Conservation (phyloP, 306 rosid genomes). For the Castanea mollissima region DNA sequence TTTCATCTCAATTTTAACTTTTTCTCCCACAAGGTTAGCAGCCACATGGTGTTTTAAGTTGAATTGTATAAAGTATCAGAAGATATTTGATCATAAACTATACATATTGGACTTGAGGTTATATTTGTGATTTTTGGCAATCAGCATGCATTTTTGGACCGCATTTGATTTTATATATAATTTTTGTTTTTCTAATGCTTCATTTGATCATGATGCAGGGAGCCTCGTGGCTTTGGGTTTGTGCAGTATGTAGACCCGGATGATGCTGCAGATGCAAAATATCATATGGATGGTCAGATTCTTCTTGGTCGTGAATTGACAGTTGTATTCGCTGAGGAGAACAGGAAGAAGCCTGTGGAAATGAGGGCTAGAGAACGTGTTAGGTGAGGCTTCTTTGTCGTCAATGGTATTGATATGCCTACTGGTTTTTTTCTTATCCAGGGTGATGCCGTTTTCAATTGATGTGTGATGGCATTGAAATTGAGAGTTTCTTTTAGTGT, state of each 20-base stretch:
- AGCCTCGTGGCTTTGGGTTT: constrained; percentile 98
- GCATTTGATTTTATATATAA: constrained; percentile 11
- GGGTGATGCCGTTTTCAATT: neutral
- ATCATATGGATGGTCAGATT: constrained; percentile 93
- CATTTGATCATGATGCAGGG: constrained; percentile 41
- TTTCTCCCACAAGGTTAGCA: constrained; percentile 79
- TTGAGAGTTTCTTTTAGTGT: neutral
- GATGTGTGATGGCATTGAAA: neutral
- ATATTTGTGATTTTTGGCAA: constrained; percentile 16
- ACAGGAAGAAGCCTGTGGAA: constrained; percentile 92
- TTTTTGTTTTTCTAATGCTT: neutral
- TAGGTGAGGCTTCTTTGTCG: constrained; percentile 40
- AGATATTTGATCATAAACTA: constrained; percentile 1
- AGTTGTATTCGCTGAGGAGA: constrained; percentile 98
- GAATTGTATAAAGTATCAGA: constrained; percentile 37
- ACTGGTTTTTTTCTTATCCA: neutral
- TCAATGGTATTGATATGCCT: neutral
- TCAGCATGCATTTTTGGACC: constrained; percentile 12
- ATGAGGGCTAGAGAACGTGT: constrained; percentile 69
- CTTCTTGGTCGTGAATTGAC: constrained; percentile 93
- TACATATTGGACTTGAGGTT: constrained; percentile 22
- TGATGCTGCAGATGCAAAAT: constrained; percentile 94
- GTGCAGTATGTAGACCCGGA: constrained; percentile 90
- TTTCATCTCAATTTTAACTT: constrained; percentile 61
- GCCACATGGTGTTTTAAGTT: constrained; percentile 46